phyloP scores from a whole-genome alignment of 768 basidiomycete genomes.

The Flagelloscypha sp. region DNA sequence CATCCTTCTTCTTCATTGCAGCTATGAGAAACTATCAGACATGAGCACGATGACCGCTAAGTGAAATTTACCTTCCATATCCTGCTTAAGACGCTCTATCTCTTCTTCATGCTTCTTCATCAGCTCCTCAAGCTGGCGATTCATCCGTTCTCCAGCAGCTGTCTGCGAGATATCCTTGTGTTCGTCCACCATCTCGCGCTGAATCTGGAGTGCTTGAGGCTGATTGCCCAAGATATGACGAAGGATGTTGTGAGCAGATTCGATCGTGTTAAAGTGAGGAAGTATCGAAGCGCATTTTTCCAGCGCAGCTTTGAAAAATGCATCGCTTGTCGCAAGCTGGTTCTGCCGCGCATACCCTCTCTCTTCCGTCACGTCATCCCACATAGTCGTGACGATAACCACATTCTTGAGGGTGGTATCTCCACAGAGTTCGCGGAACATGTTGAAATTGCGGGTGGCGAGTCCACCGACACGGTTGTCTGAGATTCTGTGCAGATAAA shows the following conservation, averaged over 20 bases:
- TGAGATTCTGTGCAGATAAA: slow-evolving; percentile 38
- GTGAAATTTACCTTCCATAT: slow-evolving; percentile 27
- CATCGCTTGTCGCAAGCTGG: slow-evolving; percentile 26
- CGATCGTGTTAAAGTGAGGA: slow-evolving; percentile 30
- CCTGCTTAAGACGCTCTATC: slow-evolving; percentile 33
- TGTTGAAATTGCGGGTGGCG: slow-evolving; percentile 33
- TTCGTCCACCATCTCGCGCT: slow-evolving; percentile 18
- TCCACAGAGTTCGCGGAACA: slow-evolving; percentile 44
- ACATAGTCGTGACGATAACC: slow-evolving; percentile 42
- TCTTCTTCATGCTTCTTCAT: slow-evolving; percentile 40
- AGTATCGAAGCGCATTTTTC: slow-evolving; percentile 38
- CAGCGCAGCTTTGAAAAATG: slow-evolving; percentile 46
- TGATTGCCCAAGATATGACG: slow-evolving; percentile 18
- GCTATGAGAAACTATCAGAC: slow-evolving; percentile 12
- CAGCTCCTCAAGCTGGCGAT: slow-evolving; percentile 40
- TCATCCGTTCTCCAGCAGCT: slow-evolving; percentile 43
- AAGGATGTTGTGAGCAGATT: slow-evolving; percentile 30
- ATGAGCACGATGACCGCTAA: not conserved
- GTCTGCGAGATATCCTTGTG: slow-evolving; percentile 38
- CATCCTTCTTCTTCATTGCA: slow-evolving; percentile 36
- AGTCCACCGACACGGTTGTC: slow-evolving; percentile 32
- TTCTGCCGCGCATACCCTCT: slow-evolving; percentile 27
- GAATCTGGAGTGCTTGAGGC: slow-evolving; percentile 13
- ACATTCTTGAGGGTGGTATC: slow-evolving; percentile 33
- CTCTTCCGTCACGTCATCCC: slow-evolving; percentile 28